phyloP scores from a whole-genome alignment of 441 rosid species.

The Hypseocharis bilobata region DNA sequence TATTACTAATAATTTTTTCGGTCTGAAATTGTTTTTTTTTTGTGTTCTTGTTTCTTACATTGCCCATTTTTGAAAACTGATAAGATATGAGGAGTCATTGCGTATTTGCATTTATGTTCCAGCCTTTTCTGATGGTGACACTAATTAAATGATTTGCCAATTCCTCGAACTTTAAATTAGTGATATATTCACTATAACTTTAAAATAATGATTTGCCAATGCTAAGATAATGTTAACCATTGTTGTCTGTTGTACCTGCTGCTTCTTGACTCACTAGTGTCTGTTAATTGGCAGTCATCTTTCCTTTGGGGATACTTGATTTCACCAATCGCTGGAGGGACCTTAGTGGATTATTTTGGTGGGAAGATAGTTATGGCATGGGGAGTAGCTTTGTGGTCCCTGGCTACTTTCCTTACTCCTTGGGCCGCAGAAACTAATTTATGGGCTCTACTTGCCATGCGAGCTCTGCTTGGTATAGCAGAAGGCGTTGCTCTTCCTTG shows the following conservation, averaged over 20 bases:
- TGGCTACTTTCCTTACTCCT: constrained; percentile 83
- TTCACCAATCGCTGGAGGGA: constrained; percentile 88
- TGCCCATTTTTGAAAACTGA: no score
- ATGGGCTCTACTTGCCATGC: constrained; percentile 54
- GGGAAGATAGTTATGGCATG: constrained; percentile 86
- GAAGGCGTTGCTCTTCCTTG: constrained; percentile 97
- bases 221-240: neutral
- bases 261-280: neutral
- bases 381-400: constrained; percentile 86
- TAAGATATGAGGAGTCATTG: neutral
- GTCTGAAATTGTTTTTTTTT: no score
- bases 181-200: no score
- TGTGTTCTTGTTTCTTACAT: no score
- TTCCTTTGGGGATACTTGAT: constrained; percentile 89
- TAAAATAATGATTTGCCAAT: no score
- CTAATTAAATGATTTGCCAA: no score
- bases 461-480: constrained; percentile 73
- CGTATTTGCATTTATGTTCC: neutral
- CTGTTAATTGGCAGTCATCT: constrained; percentile 51
- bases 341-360: constrained; percentile 79
- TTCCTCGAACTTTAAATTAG: no score
- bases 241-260: neutral
- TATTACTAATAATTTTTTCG: no score
- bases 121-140: no score
- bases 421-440: constrained; percentile 84